Evolutionary conservation across 495 filamentous ascomycete genomes (phyloP).

Genomic region (Pyrenopolyporus hunteri): DNA sequence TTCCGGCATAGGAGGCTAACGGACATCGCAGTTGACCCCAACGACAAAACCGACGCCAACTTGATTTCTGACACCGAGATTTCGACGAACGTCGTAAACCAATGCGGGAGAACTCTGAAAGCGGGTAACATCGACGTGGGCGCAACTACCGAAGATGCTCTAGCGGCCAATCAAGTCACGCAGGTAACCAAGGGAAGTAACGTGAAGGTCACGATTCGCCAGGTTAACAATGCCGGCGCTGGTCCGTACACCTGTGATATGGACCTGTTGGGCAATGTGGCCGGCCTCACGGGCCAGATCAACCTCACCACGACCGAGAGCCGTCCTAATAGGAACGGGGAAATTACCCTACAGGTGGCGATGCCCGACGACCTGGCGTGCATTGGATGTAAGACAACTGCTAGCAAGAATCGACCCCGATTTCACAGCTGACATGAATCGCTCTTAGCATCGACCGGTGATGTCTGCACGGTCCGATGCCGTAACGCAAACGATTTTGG

Average conservation of each 20-base stretch:
- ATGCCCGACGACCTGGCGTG: conserved; percentile 50
- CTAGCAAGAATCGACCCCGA: background rate
- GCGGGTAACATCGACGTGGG: conserved; percentile 59
- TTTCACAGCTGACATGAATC: background rate
- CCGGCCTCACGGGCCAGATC: conserved; percentile 44
- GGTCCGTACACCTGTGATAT: conserved; percentile 59
- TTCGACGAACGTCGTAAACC: conserved; percentile 50
- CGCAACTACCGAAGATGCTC: conserved; percentile 55
- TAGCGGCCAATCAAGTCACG: conserved; percentile 51
- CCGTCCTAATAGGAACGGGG: conserved; percentile 48
- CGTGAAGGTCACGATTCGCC: conserved; percentile 51
- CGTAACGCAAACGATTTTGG: conserved; percentile 65
- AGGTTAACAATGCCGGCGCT: conserved; percentile 59
- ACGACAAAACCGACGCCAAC: conserved; percentile 52
- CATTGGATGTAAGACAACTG: conserved; percentile 40
- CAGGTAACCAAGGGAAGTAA: conserved; percentile 46
- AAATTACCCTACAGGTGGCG: conserved; percentile 50
- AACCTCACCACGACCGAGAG: conserved; percentile 45
- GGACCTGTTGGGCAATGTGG: conserved; percentile 49
- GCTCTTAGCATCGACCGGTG: conserved; percentile 46
- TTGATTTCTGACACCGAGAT: conserved; percentile 59
- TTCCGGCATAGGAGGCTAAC: background rate
- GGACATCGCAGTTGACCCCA: conserved; percentile 40
- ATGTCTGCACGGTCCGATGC: conserved; percentile 62
- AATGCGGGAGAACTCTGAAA: conserved; percentile 55